These are phyloP conservation scores for Astragalus glycyphyllos DNA, from an alignment of 306 rosid genomes.

Conservation along the genomic window DNA sequence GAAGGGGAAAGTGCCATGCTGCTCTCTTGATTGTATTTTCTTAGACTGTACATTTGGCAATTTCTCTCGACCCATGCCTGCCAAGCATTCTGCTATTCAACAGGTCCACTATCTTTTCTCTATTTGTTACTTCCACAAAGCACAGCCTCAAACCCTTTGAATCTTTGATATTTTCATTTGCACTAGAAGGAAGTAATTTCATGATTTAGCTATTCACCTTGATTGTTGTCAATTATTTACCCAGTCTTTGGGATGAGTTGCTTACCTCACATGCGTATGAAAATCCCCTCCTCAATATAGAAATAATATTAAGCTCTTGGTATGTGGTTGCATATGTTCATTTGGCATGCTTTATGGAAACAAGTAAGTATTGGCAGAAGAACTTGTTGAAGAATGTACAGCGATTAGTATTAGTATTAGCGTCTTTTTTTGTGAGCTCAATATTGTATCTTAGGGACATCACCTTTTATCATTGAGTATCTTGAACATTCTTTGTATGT, in stretches of 20 bases:
- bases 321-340: conserved; percentile 2
- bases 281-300: neutral
- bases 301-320: neutral
- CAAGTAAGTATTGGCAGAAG: conserved; percentile 6
- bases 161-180: conserved; percentile 18
- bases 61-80: conserved; percentile 60
- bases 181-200: neutral
- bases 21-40: conserved; percentile 69
- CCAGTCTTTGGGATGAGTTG: conserved; percentile 6
- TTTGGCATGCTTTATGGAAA: conserved; percentile 3
- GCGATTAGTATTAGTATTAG: neutral
- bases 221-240: conserved; percentile 13
- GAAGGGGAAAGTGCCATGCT: conserved; percentile 60
- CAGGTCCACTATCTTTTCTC: conserved; percentile 63
- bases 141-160: neutral
- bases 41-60: conserved; percentile 80
- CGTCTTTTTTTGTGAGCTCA: neutral
- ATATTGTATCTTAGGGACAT: neutral
- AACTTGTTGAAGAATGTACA: conserved; percentile 8
- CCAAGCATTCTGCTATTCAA: conserved; percentile 61
- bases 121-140: neutral
- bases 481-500: conserved; percentile 15
- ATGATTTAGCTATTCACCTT: conserved; percentile 6
- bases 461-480: conserved; percentile 9
- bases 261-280: neutral